Conservation (phyloP, 176 grass and related monocot genomes). For the Echinochloa phyllopogon region DNA sequence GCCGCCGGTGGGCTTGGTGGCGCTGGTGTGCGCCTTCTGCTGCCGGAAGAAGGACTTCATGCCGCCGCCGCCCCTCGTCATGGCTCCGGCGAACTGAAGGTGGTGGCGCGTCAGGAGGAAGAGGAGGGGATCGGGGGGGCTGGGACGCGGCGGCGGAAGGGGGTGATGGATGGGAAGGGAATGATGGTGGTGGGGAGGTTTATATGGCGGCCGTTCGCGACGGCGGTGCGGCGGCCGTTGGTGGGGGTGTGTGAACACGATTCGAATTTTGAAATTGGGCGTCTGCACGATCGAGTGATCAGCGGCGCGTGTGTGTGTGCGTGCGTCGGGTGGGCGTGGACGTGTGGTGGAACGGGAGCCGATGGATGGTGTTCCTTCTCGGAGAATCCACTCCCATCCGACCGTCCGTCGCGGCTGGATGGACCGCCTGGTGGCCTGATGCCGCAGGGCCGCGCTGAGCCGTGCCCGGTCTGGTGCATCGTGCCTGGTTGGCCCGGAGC, state of each 20-base stretch:
- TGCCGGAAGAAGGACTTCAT: slow-evolving; percentile 71
- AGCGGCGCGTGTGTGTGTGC: not conserved
- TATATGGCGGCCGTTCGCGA: slow-evolving; percentile 6
- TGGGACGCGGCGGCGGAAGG: not conserved
- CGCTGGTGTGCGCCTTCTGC: slow-evolving; percentile 52
- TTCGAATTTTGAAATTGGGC: slow-evolving; percentile 47
- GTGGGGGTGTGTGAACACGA: not conserved
- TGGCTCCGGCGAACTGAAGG: not conserved
- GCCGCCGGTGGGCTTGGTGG: slow-evolving; percentile 49
- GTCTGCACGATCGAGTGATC: not conserved
- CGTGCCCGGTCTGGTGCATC: too few relatives aligned
- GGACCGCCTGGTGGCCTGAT: too few relatives aligned
- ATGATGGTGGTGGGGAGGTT: not conserved
- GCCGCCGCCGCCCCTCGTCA: slow-evolving; percentile 40
- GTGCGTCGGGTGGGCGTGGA: not conserved
- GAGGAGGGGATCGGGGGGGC: not conserved
- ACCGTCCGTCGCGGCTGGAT: not conserved
- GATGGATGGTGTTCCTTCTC: not conserved
- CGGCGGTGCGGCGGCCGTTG: slow-evolving; percentile 19
- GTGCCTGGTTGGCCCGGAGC: too few relatives aligned
- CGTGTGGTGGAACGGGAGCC: not conserved
- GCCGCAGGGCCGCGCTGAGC: too few relatives aligned
- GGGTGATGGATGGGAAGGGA: not conserved
- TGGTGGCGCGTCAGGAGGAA: not conserved
- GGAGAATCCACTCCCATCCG: not conserved